Percentiles rank a stretch among this genome's conserved stretches.
phyloP scores from a whole-genome alignment of 192 early-diverging fungal species.

The Coemansia sp. region DNA sequence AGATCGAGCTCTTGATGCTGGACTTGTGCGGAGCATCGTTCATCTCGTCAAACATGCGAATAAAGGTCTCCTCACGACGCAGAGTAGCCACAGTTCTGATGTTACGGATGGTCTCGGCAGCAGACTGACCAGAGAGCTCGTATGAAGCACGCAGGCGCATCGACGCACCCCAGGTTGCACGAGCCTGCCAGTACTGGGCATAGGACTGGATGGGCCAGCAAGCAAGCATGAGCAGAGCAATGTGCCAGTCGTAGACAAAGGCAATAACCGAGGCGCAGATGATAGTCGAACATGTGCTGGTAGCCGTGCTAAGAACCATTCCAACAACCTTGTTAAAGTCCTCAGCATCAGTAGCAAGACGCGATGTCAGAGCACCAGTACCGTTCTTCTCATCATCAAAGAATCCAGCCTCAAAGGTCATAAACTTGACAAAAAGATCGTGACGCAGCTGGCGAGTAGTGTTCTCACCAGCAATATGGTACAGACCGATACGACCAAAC shows the following conservation, averaged over 20 bases:
- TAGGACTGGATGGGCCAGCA: slow-evolving; percentile 55
- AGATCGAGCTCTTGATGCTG: slow-evolving; percentile 56
- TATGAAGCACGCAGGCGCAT: slow-evolving; percentile 56
- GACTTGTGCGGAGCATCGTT: slow-evolving; percentile 61
- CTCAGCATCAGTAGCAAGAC: slow-evolving; percentile 61
- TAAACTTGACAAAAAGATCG: slow-evolving; percentile 52
- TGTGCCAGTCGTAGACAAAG: slow-evolving; percentile 50
- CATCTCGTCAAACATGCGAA: slow-evolving; percentile 53
- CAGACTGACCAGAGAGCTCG: slow-evolving; percentile 66
- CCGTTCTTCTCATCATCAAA: slow-evolving; percentile 62
- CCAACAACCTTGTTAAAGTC: slow-evolving; percentile 13
- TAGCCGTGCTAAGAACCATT: neutral
- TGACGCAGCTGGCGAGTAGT: slow-evolving; percentile 56
- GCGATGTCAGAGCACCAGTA: slow-evolving; percentile 59
- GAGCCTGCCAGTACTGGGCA: slow-evolving; percentile 4
- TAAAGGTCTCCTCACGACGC: slow-evolving; percentile 60
- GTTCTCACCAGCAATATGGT: slow-evolving; percentile 52
- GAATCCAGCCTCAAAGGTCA: slow-evolving; percentile 62
- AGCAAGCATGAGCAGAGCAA: slow-evolving; percentile 57
- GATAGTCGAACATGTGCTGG: slow-evolving; percentile 5
- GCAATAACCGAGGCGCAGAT: slow-evolving; percentile 27
- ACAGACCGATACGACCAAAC: slow-evolving; percentile 42
- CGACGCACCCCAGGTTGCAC: slow-evolving; percentile 11
- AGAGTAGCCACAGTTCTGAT: slow-evolving; percentile 78
- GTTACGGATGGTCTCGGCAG: slow-evolving; percentile 70